Evolutionary conservation across 108 stramenopile species (phyloP), one percentile per base, ranked within the genome.

Genomic region (Ochromonas danica): DNA sequence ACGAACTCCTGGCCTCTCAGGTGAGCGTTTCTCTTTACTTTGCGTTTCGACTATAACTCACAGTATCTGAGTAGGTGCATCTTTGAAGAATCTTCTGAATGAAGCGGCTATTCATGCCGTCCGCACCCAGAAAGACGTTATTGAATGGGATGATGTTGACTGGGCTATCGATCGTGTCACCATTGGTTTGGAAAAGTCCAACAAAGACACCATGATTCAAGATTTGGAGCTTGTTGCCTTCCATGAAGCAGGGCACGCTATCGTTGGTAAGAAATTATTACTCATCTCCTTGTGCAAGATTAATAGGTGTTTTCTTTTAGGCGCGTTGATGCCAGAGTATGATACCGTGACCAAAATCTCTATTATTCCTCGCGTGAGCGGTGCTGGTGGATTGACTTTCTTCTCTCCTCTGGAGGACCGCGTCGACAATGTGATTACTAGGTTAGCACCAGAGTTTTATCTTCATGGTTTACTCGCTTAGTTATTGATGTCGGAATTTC

Each of bases 191-290:
- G 86, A 88, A 83, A 86, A 84, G 43, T 70, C 22, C 65, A 33
- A 36, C 41, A 72, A 79, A 35, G 35, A 41, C 40, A 42, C 41
- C 43, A 6, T 41, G 40, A 10, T 41, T 10, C 6, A 75, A 36
- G 31, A 27, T 38, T 14, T 45, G 3, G 70, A 74, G 31, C 78
- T 97, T 38, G 94, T 95, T 33, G 94, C 95, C 17, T 97, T 91
- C 90, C 96, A 97, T 86, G 96, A 97, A 87, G 94, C 91, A 0
- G 96, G 96, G 39, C 96, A 97, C 82, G 96, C 95, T 27, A 86
- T 97, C 51, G 92, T 94, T 35, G 96, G 94, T 40, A n/a, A n/a
- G n/a, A n/a, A n/a, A 93, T 94, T 67, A 2, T 43, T 67, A 1
- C 28, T 3, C 40, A 78, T 2, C 74, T 30, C 74, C 31, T 10